These are phyloP conservation scores for Voacanga thouarsii DNA, from an alignment of 257 asterid species.

Conservation along the genomic window DNA sequence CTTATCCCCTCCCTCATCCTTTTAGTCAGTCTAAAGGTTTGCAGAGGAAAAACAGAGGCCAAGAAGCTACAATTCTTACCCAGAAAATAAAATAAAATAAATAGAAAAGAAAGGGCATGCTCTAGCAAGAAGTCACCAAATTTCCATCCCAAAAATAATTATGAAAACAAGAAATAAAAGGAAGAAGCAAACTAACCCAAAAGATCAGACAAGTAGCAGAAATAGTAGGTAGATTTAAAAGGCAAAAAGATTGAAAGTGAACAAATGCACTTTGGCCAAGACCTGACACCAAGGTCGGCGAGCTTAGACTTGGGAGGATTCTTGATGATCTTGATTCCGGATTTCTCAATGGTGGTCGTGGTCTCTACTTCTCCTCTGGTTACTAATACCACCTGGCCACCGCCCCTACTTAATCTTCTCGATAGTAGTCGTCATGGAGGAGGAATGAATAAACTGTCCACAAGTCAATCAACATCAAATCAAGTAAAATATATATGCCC, in stretches of 20 bases:
- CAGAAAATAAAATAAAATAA: too few species aligned
- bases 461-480: slow-evolving; percentile 11
- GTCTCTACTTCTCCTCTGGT: slow-evolving; percentile 19
- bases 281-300: slow-evolving; percentile 73
- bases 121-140: too few species aligned
- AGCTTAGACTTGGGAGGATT: slow-evolving; percentile 71
- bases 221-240: neutral
- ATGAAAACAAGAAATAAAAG: neutral
- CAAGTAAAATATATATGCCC: neutral
- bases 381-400: neutral
- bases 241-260: neutral
- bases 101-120: too few species aligned
- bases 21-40: neutral
- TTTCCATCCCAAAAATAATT: neutral
- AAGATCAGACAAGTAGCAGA: neutral
- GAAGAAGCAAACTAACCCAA: neutral
- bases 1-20: neutral
- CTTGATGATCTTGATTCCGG: slow-evolving; percentile 56
- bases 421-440: neutral
- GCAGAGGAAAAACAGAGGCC: too few species aligned
- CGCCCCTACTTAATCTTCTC: neutral
- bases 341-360: slow-evolving; percentile 39
- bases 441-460: neutral
- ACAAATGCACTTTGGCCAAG: slow-evolving; percentile 68
- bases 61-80: too few species aligned